These are phyloP conservation scores for Phytophthora idaei DNA, from an alignment of 352 stramenopile species.

Conservation along the genomic window DNA sequence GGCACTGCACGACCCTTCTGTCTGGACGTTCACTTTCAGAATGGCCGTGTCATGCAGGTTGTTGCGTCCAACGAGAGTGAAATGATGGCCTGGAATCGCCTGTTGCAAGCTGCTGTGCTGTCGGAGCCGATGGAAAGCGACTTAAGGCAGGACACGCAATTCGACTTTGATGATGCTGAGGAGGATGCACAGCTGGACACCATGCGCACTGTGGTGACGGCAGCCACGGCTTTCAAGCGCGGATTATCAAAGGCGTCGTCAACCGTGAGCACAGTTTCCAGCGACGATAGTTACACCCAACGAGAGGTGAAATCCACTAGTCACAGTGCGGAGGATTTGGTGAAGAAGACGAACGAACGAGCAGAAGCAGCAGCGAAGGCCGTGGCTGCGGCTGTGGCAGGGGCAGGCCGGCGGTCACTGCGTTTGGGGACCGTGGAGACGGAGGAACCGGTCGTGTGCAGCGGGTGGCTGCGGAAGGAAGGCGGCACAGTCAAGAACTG, in stretches of 20 bases:
- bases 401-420: slow-evolving; percentile 25
- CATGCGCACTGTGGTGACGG: slow-evolving; percentile 40
- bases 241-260: slow-evolving; percentile 39
- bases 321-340: slow-evolving; percentile 11
- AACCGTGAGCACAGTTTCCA: slow-evolving; percentile 29
- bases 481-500: slow-evolving; percentile 83
- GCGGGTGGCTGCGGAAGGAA: slow-evolving; percentile 83
- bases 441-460: slow-evolving; percentile 62
- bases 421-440: slow-evolving; percentile 30
- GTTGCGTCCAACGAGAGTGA: slow-evolving; percentile 58
- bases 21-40: slow-evolving; percentile 66
- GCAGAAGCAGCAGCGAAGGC: slow-evolving; percentile 34
- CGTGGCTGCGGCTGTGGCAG: slow-evolving; percentile 33
- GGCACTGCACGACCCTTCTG: slow-evolving; percentile 73
- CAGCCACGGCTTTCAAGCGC: slow-evolving; percentile 46
- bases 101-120: slow-evolving; percentile 54
- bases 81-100: slow-evolving; percentile 65
- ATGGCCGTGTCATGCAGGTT: slow-evolving; percentile 67
- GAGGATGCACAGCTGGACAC: slow-evolving; percentile 47
- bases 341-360: slow-evolving; percentile 30
- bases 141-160: slow-evolving; percentile 44
- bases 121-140: slow-evolving; percentile 35
- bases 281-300: slow-evolving; percentile 17
- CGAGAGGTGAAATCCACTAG: slow-evolving; percentile 1
- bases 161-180: slow-evolving; percentile 60